Conservation (phyloP, 2,329 filamentous ascomycete genomes). For the Ceratocystis lukuohia region DNA sequence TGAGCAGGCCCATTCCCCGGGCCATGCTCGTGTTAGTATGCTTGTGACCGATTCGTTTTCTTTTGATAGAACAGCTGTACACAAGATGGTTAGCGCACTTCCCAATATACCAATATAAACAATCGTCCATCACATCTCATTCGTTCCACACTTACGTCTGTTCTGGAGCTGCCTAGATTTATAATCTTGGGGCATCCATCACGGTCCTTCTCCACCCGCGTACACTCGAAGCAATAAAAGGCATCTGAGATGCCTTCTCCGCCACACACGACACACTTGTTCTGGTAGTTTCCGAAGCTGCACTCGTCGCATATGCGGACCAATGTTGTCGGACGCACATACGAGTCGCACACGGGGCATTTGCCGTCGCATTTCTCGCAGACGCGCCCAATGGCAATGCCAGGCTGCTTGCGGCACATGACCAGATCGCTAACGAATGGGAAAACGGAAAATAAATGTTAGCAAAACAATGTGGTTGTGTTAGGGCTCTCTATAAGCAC, state of each 20-base stretch:
- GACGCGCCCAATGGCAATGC: conserved; percentile 94
- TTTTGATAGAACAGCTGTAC: conserved; percentile 50
- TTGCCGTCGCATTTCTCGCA: conserved; percentile 99
- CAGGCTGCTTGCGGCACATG: conserved; percentile 98
- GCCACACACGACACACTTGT: conserved; percentile 98
- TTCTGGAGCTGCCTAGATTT: conserved; percentile 87
- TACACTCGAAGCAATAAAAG: conserved; percentile 99
- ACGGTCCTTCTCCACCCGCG: conserved; percentile 86
- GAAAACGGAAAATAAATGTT: conserved; percentile 5
- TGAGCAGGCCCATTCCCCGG: conserved; percentile 28
- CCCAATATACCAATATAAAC: conserved; percentile 24
- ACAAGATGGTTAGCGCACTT: conserved; percentile 23
- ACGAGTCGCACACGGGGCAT: conserved; percentile 96
- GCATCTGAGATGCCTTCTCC: conserved; percentile 96
- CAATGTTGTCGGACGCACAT: conserved; percentile 92
- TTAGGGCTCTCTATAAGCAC: neutral
- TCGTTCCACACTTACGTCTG: conserved; percentile 51
- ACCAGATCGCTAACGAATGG: conserved; percentile 61
- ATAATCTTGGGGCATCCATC: conserved; percentile 99
- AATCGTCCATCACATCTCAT: conserved; percentile 27
- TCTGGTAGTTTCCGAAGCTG: conserved; percentile 99
- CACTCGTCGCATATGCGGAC: conserved; percentile 99
- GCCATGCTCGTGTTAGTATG: conserved; percentile 39
- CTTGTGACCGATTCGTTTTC: conserved; percentile 46
- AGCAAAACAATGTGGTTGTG: neutral